Conservation (phyloP, 306 rosid species). For the Lathyrus aphaca region DNA sequence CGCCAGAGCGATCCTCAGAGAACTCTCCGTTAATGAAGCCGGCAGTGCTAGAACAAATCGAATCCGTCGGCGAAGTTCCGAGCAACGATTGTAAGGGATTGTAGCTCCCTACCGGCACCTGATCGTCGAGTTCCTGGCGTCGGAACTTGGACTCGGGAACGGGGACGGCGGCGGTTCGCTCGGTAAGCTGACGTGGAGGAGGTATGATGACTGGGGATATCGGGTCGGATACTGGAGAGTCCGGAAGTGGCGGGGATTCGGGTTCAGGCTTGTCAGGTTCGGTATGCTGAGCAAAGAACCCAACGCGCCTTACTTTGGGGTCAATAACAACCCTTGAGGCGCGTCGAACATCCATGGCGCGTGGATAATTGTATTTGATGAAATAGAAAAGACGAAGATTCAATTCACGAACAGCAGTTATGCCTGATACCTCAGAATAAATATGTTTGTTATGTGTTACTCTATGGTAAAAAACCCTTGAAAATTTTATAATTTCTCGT, state of each 20-base stretch:
- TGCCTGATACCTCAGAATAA: too few species aligned
- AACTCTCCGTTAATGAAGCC: conserved; percentile 56
- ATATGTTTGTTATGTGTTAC: too few species aligned
- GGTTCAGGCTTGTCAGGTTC: conserved; percentile 26
- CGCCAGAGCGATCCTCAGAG: conserved; percentile 54
- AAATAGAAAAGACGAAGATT: background rate
- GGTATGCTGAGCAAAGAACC: conserved; percentile 59
- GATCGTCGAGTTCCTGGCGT: conserved; percentile 45
- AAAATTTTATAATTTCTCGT: too few species aligned
- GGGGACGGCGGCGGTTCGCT: conserved; percentile 62
- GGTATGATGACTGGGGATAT: conserved; percentile 67
- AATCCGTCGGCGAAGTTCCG: conserved; percentile 51
- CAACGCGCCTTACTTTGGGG: conserved; percentile 79
- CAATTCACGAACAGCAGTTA: too few species aligned
- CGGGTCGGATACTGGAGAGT: conserved; percentile 41
- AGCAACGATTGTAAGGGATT: conserved; percentile 55
- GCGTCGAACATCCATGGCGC: conserved; percentile 70
- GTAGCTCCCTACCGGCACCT: conserved; percentile 57
- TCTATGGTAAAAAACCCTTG: too few species aligned
- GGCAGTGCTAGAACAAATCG: conserved; percentile 51
- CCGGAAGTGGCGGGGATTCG: conserved; percentile 31
- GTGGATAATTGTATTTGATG: background rate
- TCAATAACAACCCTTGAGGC: conserved; percentile 53
- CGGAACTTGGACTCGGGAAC: conserved; percentile 61
- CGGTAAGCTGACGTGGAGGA: conserved; percentile 63